Conservation (phyloP, 2,329 filamentous ascomycete genomes). For the Talaromyces sp. region DNA sequence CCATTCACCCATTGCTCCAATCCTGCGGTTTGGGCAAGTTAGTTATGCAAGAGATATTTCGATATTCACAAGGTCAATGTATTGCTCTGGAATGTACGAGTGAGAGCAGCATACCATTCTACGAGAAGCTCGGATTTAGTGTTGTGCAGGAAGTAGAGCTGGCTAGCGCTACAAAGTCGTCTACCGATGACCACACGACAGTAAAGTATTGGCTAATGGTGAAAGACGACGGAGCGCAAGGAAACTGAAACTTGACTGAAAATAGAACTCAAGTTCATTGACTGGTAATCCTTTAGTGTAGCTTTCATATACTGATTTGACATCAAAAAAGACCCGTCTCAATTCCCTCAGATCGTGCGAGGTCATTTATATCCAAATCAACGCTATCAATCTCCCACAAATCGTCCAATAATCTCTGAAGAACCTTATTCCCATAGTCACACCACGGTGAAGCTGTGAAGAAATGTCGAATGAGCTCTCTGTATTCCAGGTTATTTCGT, state of each 20-base stretch:
- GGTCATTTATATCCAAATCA: slow-evolving; percentile 22
- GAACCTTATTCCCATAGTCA: slow-evolving; percentile 19
- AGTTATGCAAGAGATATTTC: not conserved
- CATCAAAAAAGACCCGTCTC: slow-evolving; percentile 28
- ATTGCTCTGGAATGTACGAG: not conserved
- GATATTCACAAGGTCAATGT: not conserved
- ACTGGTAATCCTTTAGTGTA: not conserved
- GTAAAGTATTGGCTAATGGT: not conserved
- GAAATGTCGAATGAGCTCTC: slow-evolving; percentile 21
- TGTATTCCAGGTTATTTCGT: slow-evolving; percentile 20
- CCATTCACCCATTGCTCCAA: not conserved
- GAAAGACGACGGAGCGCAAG: not conserved
- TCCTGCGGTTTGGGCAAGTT: not conserved
- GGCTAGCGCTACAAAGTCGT: not conserved
- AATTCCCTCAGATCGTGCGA: slow-evolving; percentile 23
- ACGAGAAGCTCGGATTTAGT: not conserved
- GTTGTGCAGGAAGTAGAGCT: not conserved
- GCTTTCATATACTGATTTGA: not conserved
- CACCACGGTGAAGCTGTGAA: not conserved
- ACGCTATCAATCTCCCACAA: slow-evolving; percentile 23
- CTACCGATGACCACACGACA: not conserved
- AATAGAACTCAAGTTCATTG: too few species aligned
- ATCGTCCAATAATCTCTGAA: slow-evolving; percentile 24
- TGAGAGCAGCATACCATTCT: not conserved
- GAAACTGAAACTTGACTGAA: not conserved